Conservation (phyloP, 2,329 filamentous ascomycete genomes). For the Fusarium anthophilum region DNA sequence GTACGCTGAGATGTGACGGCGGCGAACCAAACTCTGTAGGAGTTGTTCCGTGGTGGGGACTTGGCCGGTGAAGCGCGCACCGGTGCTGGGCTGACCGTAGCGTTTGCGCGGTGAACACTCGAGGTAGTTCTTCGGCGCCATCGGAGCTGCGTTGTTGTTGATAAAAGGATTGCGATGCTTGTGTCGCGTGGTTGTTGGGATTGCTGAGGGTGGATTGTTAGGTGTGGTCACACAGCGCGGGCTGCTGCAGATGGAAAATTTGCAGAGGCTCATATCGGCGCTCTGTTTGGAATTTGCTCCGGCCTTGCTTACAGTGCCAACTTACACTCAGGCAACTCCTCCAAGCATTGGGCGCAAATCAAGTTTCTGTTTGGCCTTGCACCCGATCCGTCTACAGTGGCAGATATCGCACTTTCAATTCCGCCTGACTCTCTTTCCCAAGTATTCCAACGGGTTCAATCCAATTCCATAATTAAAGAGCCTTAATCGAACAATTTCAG, state of each 20-base stretch:
- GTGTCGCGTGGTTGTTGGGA: neutral
- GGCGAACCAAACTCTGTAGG: neutral
- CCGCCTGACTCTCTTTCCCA: neutral
- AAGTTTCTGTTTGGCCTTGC: too few relatives aligned
- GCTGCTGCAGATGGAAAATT: neutral
- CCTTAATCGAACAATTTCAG: rapidly evolving
- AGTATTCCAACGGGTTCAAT: too few relatives aligned
- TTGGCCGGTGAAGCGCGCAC: neutral
- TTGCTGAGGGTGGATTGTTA: neutral
- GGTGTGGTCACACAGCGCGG: neutral
- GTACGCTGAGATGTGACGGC: neutral
- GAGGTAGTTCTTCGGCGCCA: neutral
- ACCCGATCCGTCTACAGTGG: too few relatives aligned
- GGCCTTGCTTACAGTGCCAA: neutral
- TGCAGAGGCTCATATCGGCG: neutral
- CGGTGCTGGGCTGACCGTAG: too few relatives aligned
- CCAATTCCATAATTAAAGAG: neutral
- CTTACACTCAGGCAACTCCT: rapidly evolving
- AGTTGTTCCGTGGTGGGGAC: neutral
- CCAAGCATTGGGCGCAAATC: too few relatives aligned
- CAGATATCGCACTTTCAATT: neutral
- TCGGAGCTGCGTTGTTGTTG: neutral
- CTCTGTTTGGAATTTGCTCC: neutral
- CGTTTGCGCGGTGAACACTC: neutral
- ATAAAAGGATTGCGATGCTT: neutral